Evolutionary conservation across 441 rosid genomes (phyloP).

Genomic region (Croton laevigatus): DNA sequence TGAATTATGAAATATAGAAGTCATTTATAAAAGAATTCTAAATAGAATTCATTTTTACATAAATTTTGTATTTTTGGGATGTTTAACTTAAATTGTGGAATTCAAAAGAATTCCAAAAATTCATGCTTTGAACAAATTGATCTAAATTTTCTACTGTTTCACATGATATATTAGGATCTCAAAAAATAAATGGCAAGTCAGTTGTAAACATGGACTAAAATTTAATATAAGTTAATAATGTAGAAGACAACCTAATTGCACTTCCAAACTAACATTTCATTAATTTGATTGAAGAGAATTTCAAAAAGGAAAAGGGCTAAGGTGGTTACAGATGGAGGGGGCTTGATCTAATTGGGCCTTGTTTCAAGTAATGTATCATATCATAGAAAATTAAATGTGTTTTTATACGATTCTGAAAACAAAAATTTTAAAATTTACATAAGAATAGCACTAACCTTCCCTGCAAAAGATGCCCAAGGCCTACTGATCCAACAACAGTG

Average conservation of each 20-base stretch:
- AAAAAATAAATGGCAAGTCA: too few species aligned
- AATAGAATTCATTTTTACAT: too few species aligned
- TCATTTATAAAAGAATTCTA: too few species aligned
- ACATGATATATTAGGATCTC: too few species aligned
- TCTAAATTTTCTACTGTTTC: too few species aligned
- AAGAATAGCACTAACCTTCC: conserved; percentile 60
- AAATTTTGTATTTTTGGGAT: too few species aligned
- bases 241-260: background rate
- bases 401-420: background rate
- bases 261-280: background rate
- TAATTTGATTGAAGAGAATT: background rate
- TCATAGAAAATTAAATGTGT: background rate
- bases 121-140: too few species aligned
- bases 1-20: too few species aligned
- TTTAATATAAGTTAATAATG: background rate
- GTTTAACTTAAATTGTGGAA: too few species aligned
- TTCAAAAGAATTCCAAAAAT: too few species aligned
- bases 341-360: background rate
- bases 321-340: background rate
- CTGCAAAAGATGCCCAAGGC: conserved; percentile 86
- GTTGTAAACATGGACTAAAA: too few species aligned
- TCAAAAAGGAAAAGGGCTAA: background rate
- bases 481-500: conserved; percentile 72
- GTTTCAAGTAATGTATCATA: background rate
- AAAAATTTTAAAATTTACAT: background rate